Evolutionary conservation across 1,284 basidiomycete species (phyloP).

Genomic region (Boletus subluridellus): DNA sequence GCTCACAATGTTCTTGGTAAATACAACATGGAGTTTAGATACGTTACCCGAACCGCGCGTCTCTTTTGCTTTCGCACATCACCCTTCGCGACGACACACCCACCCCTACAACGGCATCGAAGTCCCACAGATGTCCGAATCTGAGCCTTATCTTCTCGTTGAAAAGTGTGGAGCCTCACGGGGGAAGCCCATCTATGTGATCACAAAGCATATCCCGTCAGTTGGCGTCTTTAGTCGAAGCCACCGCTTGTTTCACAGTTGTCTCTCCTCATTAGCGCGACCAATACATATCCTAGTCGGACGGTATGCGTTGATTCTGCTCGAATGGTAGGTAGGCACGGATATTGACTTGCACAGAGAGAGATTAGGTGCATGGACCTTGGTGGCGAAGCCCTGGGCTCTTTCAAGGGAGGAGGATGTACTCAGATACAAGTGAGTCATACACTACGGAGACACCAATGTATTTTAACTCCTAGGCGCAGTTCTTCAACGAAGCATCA

Average conservation of each 20-base stretch:
- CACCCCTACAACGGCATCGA: conserved; percentile 4
- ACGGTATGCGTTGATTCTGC: conserved; percentile 26
- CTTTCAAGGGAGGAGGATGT: conserved; percentile 42
- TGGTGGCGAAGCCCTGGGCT: conserved; percentile 39
- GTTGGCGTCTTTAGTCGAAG: conserved; percentile 18
- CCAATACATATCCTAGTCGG: conserved; percentile 31
- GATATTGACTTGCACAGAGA: conserved; percentile 28
- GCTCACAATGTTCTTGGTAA: conserved; percentile 28
- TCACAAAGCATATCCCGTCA: conserved; percentile 44
- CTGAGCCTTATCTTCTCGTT: conserved; percentile 39
- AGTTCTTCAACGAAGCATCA: conserved; percentile 42
- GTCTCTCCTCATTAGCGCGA: conserved; percentile 25
- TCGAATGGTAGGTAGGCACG: not conserved
- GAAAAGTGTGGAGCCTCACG: conserved; percentile 41
- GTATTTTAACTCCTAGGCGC: not conserved
- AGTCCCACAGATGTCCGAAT: conserved; percentile 29
- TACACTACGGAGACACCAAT: conserved; percentile 6
- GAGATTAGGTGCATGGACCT: conserved; percentile 46
- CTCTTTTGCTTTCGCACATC: conserved; percentile 30
- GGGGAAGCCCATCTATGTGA: conserved; percentile 43
- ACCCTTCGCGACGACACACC: conserved; percentile 12
- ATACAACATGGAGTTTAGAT: conserved; percentile 27
- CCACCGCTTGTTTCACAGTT: conserved; percentile 9
- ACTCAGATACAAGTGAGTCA: conserved; percentile 42
- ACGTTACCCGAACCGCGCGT: conserved; percentile 29